These are phyloP conservation scores for Penicillium cosmopolitanum DNA, from an alignment of 495 filamentous ascomycete genomes.

Conservation along the genomic window DNA sequence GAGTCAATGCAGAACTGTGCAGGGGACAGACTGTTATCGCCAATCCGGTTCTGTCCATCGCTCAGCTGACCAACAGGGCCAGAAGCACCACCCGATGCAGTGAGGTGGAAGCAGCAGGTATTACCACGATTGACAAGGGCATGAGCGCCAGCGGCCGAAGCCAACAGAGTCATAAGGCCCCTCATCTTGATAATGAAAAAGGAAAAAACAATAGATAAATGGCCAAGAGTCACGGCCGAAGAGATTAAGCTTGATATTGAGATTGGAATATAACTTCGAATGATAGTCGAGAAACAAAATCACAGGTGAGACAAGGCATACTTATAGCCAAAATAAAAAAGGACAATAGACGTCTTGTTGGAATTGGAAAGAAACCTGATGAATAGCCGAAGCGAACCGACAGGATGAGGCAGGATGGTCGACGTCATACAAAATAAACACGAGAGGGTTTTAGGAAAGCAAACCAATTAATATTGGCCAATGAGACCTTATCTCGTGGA, in stretches of 20 bases:
- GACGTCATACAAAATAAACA: constrained; percentile 5
- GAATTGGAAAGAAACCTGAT: neutral
- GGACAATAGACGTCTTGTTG: neutral
- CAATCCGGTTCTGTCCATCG: constrained; percentile 59
- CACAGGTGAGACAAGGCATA: neutral
- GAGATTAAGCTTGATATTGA: neutral
- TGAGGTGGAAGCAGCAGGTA: constrained; percentile 53
- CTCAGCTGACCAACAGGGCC: constrained; percentile 54
- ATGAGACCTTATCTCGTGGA: neutral
- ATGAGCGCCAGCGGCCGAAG: constrained; percentile 38
- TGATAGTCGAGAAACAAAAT: no score
- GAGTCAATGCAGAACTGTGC: constrained; percentile 47
- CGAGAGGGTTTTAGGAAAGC: neutral
- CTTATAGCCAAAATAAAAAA: constrained; percentile 1
- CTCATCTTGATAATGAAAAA: constrained; percentile 26
- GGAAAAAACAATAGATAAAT: neutral
- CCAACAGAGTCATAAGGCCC: constrained; percentile 33
- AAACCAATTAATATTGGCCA: neutral
- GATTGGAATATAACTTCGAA: neutral
- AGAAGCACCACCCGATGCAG: constrained; percentile 44
- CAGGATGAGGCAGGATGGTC: neutral
- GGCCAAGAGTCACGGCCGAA: neutral
- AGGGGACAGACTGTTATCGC: constrained; percentile 37
- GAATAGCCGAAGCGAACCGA: neutral
- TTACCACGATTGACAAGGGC: constrained; percentile 36